These are phyloP conservation scores for Phytophthora ramorum DNA, from an alignment of 352 stramenopile genomes.

Conservation along the genomic window DNA sequence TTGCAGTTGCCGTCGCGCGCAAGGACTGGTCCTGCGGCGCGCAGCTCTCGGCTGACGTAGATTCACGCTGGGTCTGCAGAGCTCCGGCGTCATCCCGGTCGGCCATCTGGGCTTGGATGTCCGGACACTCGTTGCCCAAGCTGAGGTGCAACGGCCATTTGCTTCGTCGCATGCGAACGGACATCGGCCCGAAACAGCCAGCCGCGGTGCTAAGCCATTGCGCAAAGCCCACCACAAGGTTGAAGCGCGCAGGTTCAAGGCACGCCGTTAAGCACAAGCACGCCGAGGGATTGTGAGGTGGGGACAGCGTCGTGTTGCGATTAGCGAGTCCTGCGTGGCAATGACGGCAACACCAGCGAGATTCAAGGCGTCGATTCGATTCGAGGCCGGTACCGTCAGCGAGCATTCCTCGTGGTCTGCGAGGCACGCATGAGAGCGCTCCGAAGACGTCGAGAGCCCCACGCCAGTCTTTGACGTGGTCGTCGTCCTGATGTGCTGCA, in stretches of 20 bases:
- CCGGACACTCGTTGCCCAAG: constrained; percentile 12
- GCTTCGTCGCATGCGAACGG: constrained; percentile 28
- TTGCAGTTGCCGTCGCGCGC: constrained; percentile 25
- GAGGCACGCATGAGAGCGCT: not conserved
- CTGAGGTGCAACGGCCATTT: constrained; percentile 18
- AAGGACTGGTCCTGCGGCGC: constrained; percentile 30
- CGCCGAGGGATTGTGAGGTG: constrained; percentile 17
- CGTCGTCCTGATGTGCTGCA: constrained; percentile 28
- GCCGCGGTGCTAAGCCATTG: constrained; percentile 1
- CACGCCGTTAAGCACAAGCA: constrained; percentile 8
- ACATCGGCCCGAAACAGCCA: not conserved
- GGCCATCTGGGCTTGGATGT: constrained; percentile 26
- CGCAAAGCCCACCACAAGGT: constrained; percentile 31
- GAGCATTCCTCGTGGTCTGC: not conserved
- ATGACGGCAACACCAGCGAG: not conserved
- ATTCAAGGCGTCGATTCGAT: not conserved
- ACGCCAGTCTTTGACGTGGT: constrained; percentile 8
- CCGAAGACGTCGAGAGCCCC: not conserved
- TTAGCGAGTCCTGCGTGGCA: constrained; percentile 25
- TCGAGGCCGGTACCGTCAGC: not conserved
- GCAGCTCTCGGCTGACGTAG: constrained; percentile 17
- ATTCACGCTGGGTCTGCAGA: constrained; percentile 11
- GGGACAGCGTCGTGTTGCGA: constrained; percentile 17
- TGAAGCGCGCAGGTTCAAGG: constrained; percentile 35
- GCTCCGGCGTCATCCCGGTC: constrained; percentile 18